Conservation (phyloP, 805 yeast genomes). For the Phaffomyces thermotolerans region DNA sequence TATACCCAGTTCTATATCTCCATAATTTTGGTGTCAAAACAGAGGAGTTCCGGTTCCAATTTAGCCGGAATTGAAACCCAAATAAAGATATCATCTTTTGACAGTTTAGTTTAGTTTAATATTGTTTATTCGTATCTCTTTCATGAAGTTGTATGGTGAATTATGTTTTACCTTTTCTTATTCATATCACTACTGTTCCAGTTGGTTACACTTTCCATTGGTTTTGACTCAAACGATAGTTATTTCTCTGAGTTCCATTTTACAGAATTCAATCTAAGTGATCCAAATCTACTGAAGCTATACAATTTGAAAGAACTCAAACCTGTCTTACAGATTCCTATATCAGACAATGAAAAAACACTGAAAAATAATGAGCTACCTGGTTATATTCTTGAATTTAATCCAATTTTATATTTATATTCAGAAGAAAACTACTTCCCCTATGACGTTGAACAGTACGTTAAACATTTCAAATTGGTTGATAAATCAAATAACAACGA, state of each 20-base stretch:
- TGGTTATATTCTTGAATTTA: conserved; percentile 49
- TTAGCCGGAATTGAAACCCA: too few species aligned
- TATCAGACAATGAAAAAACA: conserved; percentile 27
- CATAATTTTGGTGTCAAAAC: too few species aligned
- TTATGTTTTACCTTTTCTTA: too few species aligned
- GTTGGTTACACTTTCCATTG: too few species aligned
- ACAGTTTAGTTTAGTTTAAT: too few species aligned
- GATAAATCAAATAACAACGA: conserved; percentile 42
- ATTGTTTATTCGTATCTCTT: too few species aligned
- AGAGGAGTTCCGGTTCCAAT: too few species aligned
- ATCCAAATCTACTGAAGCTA: conserved; percentile 1
- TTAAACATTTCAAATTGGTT: conserved; percentile 51
- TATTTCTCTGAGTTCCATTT: conserved; percentile 1
- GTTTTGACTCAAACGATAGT: not conserved
- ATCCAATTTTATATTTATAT: conserved; percentile 80
- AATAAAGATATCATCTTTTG: too few species aligned
- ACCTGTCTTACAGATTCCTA: conserved; percentile 29
- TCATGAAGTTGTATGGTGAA: too few species aligned
- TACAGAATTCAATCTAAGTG: conserved; percentile 7
- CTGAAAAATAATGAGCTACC: conserved; percentile 54
- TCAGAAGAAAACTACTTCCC: conserved; percentile 86
- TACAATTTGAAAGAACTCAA: conserved; percentile 24
- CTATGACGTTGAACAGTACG: conserved; percentile 67
- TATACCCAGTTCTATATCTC: too few species aligned
- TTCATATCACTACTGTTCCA: too few species aligned